Base-by-base conservation (phyloP, 176 grass and related monocot genomes). In the Canna indica region DNA sequence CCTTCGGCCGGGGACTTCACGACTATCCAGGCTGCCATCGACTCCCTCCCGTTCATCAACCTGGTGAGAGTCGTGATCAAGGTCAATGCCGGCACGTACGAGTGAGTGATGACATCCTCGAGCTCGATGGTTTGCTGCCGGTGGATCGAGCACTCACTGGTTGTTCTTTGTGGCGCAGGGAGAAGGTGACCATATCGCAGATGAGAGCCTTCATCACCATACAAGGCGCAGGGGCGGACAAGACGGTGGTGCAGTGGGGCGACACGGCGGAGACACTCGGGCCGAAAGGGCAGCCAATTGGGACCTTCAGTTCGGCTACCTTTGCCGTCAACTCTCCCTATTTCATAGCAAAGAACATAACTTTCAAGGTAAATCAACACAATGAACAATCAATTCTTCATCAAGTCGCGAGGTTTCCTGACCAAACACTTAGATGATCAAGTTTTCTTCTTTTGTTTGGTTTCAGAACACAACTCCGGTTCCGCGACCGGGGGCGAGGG, bases 81-180 rank as follows among this genome's bases (percentile, higher is more conserved):
- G 82, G 84, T 99, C 94, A 83, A 99, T 57, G 86, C 94, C 64
- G 90, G 94, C 53, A 88, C 67, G 1, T 99, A 90, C 82, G 93
- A 86, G 94, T 97, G 85, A 79, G 92, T 75, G 67, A 7, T 54
- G 50, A 16, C 47, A 15, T 52, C 18, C 18, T 18, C 12, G 50
- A 22, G 50, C 18, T 6, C 17, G 22, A n/a, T n/a, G 20, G 17
- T 20, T 54, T 54, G 7, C 50, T 5, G 7, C 50, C 18, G 50
- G n/a, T 25, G 50, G 50, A 20, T n/a, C 15, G 50, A 54, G 15
- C 50, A 20, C 50, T n/a, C 50, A 54, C 50, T 7, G 50, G 17
- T n/a, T 7, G 50, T 54, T 9, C 20, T 54, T 54, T 6, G 50
- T 54, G 58, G 5, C 4, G 27, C 67, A 73, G 53, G 24, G 71